Base-by-base conservation (phyloP, 2,329 filamentous ascomycete genomes). In the Didymella segeticola region DNA sequence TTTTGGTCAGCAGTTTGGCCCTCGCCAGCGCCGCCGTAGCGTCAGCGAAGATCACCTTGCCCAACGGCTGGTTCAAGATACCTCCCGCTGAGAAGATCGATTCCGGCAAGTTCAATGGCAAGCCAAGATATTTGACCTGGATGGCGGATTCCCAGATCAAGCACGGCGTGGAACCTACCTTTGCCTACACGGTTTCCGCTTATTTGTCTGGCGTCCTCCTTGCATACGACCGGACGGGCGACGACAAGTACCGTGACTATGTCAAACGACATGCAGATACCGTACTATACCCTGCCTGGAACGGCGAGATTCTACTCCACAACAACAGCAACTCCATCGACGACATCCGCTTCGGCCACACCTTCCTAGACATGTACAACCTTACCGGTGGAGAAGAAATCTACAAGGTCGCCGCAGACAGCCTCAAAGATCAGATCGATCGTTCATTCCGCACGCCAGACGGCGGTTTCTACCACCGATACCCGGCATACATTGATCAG, bases 381-480 rank as follows among this genome's bases (percentile, higher is more conserved):
- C 25, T 53, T 2, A 73, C 73, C 2, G 47, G 36, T 20, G 39
- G 46, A 22, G 71, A 79, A 27, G 60, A 70, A 3, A 80, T 78
- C 60, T 83, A 80, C 67, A 77, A 77, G 59, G 58, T 56, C 3
- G 80, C 80, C 0, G 78, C 80, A 5, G 72, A 74, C 3, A 70
- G 70, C 5, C 70, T 83, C 31, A 75, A 77, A 10, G 52, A 63
- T n/a, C 77, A 79, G 48, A 66, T 83, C 2, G 69, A 80, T 48
- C 64, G 70, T n/a, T 77, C 81, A 39, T 78, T 77, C 5, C 74
- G 81, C 9, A 83, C 78, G 0, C 62, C 76, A 0, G 68, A 75
- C 1, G 81, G 80, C 7, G 81, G 81, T 0, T 80, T 83, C 68
- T 83, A 80, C 78, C 81, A 83, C 54, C 69, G 76, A 1, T 62